Base-by-base conservation (phyloP, 75 land plant genomes). In the Pinus taeda region DNA sequence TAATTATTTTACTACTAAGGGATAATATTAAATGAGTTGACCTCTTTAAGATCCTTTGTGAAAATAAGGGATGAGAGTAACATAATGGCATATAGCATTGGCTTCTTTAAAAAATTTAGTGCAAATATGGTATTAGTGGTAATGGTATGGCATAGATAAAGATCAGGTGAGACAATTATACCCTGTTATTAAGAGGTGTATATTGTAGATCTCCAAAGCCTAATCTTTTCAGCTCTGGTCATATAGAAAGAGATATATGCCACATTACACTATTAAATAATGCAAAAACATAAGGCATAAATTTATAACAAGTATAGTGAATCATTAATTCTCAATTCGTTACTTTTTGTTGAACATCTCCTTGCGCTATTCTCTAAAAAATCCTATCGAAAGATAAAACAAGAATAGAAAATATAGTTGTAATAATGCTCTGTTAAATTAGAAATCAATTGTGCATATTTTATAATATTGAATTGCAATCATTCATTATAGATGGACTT, bases 261-360 rank as follows among this genome's bases (percentile, higher is more conserved):
- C 17, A 15, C 22, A 59, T 6, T 17, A 14, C 39, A 33, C 69
- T 15, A 17, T 39, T 20, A 42, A 39, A 8, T 37, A 3, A n/a
- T 69, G 22, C 42, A 0, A 11, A 20, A 42, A 69, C 22, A n/a
- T 24, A 62, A 62, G 12, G 26, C 33, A 62, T 8, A 62, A 62
- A 69, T 9, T 17, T 22, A 3, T 69, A 69, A 7, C n/a, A 79
- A 63, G 53, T 18, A 45, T 22, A 72, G 29, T 17, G 21, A 33
- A 15, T 42, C 4, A 57, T 61, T 75, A 95, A 97, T 90, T 87
- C 93, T 13, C 98, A 81, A 71, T 96, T 93, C 79, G 90, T 80
- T 61, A 96, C 75, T 62, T 97, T 87, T 76, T 92, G 88, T 60
- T 97, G 98, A 58, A 96, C 98, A 90, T 96, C 98, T 61, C 98